A percentile compares a stretch with the other conserved stretches of the same genome.
Evolutionary conservation across 305 asterid genomes (phyloP).

Genomic region (Rubia tinctorum): DNA sequence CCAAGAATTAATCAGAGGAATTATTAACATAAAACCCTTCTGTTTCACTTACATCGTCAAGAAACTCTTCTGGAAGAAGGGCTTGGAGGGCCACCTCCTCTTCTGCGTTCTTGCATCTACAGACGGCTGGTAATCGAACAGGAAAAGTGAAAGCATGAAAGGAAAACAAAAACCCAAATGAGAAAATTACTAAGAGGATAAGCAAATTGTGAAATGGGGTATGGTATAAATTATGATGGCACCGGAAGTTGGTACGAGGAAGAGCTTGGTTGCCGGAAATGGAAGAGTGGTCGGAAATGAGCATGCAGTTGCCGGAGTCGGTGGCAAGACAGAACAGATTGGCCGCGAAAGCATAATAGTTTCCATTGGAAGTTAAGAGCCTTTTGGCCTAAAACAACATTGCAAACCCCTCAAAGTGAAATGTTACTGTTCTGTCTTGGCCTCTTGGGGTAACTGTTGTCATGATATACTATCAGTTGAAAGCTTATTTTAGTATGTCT

Average conservation of each 20-base stretch:
- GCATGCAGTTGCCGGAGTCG: slow-evolving; percentile 18
- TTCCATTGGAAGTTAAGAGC: slow-evolving; percentile 15
- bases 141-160: background rate
- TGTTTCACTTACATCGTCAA: slow-evolving; percentile 62
- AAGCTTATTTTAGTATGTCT: no score
- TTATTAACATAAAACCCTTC: background rate
- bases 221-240: background rate
- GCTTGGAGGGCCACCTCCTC: slow-evolving; percentile 57
- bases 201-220: background rate
- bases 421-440: background rate
- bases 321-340: slow-evolving; percentile 23
- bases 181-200: background rate
- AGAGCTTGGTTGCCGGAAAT: slow-evolving; percentile 22
- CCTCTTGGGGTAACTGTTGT: no score
- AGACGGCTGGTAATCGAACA: slow-evolving; percentile 24
- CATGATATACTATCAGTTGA: no score
- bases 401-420: background rate
- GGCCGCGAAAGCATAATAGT: slow-evolving; percentile 6
- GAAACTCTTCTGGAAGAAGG: slow-evolving; percentile 75
- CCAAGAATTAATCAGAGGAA: background rate
- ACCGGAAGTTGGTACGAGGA: slow-evolving; percentile 22
- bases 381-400: slow-evolving; percentile 3
- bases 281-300: slow-evolving; percentile 24
- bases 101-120: slow-evolving; percentile 53
- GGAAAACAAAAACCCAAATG: background rate